Evolutionary conservation across 495 filamentous ascomycete species (phyloP).

Genomic region (Tuber aestivum): DNA sequence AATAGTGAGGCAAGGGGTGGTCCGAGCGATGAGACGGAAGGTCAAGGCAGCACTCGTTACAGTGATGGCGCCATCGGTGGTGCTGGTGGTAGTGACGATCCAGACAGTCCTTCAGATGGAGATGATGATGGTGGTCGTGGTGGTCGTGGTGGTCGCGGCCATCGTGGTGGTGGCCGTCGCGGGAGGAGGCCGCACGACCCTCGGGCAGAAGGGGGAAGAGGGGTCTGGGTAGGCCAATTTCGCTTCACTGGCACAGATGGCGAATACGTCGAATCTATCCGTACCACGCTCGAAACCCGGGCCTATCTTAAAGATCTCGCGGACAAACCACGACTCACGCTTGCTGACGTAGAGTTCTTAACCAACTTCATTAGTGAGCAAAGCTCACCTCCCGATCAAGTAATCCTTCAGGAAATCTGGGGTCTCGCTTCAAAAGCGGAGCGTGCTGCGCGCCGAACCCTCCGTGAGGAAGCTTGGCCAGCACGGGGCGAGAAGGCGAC

Average conservation of each 20-base stretch:
- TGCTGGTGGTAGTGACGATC: neutral
- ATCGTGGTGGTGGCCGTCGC: neutral
- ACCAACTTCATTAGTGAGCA: slow-evolving; percentile 21
- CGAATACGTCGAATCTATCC: slow-evolving; percentile 29
- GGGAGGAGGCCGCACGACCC: neutral
- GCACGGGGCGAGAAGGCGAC: slow-evolving; percentile 14
- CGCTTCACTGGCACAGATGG: slow-evolving; percentile 28
- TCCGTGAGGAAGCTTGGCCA: slow-evolving; percentile 25
- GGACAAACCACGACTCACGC: slow-evolving; percentile 24
- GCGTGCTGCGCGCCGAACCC: slow-evolving; percentile 22
- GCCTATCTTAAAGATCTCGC: slow-evolving; percentile 29
- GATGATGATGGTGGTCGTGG: neutral
- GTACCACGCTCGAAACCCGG: slow-evolving; percentile 27
- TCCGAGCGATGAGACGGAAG: neutral
- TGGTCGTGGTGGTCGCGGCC: neutral
- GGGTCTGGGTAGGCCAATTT: slow-evolving; percentile 25
- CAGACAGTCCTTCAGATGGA: neutral
- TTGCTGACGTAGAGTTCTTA: slow-evolving; percentile 20
- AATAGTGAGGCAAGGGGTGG: neutral
- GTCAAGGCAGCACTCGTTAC: neutral
- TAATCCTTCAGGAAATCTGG: slow-evolving; percentile 32
- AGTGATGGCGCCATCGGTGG: neutral
- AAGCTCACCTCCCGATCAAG: slow-evolving; percentile 23
- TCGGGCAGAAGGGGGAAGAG: slow-evolving; percentile 11
- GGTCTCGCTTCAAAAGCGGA: slow-evolving; percentile 29